Evolutionary conservation across 2,329 filamentous ascomycete species (phyloP), one percentile per base, ranked within the genome.

Genomic region (Fusarium falciforme): DNA sequence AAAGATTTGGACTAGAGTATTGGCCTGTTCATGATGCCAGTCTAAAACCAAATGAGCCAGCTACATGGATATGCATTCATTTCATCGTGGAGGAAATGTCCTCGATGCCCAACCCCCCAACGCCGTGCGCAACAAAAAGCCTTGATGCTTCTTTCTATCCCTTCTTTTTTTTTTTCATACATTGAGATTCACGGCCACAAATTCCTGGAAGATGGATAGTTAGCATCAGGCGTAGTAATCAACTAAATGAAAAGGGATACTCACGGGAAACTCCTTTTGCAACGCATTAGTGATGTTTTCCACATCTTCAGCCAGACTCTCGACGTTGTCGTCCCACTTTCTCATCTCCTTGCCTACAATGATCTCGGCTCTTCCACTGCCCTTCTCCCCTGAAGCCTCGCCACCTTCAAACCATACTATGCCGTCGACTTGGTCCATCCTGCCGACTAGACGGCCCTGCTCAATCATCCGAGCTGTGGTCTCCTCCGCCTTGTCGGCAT

Each of bases 381-480:
- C 90, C 79, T 91, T 91, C 80, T 92, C 88, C 2, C 91, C 92
- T 4, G 90, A 92, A 9, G 91, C 92, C 78, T 94, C 92, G 35
- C 90, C 90, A 79, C 83, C 87, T 83, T 96, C 94, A 80, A 99
- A 99, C 85, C 92, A 95, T 68, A 99, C 95, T 12, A 95, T 85
- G 16, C 93, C 89, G 66, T 95, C 94, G 66, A 99, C 95, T 85
- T 99, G 96, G 83, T 99, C 96, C 79, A 99, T 98, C 66, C 93
- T 91, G 9, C 96, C 96, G 4, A 93, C 90, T 61, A 99, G 84
- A 35, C 96, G 91, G 11, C 94, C 95, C 83, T 98, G 95, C 85
- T 98, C 95, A 77, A 99, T 94, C 96, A 99, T 99, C 77, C 91
- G 89, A 6, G 96, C 95, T 14, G 96, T 96, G 63, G 96, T 98